Conservation (phyloP, 2,329 filamentous ascomycete species). For the Botrytis tulipae region DNA sequence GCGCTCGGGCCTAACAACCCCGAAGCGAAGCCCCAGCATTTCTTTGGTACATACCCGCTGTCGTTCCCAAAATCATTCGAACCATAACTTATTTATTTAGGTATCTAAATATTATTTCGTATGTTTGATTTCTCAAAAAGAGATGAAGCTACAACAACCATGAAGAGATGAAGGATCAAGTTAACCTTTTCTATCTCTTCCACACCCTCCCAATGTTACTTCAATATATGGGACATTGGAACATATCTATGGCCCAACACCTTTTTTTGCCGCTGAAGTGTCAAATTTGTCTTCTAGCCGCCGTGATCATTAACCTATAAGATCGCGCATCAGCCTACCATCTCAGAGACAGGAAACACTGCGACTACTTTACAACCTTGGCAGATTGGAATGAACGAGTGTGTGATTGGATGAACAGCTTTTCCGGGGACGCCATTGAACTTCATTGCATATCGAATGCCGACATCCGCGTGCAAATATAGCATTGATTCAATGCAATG, state of each 20-base stretch:
- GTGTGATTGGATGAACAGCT: neutral
- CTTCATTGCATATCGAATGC: neutral
- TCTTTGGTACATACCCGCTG: constrained; percentile 7
- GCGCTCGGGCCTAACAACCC: neutral
- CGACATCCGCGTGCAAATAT: neutral
- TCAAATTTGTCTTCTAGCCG: constrained; percentile 11
- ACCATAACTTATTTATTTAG: constrained; percentile 6
- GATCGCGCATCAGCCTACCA: neutral
- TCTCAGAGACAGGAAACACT: constrained; percentile 6
- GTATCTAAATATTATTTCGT: neutral
- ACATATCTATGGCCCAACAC: neutral
- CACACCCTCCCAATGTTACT: neutral
- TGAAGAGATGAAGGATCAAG: neutral
- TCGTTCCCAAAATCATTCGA: constrained; percentile 4
- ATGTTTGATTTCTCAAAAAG: neutral
- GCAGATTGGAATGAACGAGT: neutral
- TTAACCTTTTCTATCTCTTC: neutral
- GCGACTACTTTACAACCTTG: neutral
- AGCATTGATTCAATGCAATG: neutral
- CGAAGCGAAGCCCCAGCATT: neutral
- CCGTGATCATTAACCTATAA: constrained; percentile 2
- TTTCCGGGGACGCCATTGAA: neutral
- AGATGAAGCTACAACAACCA: neutral
- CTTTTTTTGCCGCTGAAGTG: neutral
- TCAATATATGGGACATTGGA: neutral